Evolutionary conservation across 805 yeast genomes (phyloP).

Genomic region (Saturnispora hagleri): DNA sequence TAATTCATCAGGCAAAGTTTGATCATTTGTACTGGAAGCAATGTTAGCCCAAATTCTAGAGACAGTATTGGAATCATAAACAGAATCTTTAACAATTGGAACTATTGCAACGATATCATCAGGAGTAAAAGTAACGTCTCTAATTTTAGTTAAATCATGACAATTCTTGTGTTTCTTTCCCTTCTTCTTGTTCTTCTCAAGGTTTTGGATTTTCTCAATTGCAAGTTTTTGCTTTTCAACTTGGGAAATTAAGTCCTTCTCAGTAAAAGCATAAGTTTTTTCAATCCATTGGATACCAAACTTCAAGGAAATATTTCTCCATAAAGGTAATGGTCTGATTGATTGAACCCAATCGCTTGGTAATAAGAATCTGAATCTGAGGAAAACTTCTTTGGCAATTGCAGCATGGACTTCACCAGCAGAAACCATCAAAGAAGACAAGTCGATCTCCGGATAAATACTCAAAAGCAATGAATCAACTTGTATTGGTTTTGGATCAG

Average conservation of each 20-base stretch:
- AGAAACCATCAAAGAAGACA: conserved; percentile 35
- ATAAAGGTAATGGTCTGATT: conserved; percentile 32
- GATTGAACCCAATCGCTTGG: conserved; percentile 38
- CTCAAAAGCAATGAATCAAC: conserved; percentile 34
- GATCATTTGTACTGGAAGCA: conserved; percentile 24
- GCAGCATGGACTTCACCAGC: conserved; percentile 35
- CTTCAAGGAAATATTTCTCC: conserved; percentile 66
- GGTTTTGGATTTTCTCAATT: conserved; percentile 21
- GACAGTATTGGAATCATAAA: conserved; percentile 55
- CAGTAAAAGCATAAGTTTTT: conserved; percentile 39
- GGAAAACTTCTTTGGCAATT: conserved; percentile 43
- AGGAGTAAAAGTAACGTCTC: conserved; percentile 38
- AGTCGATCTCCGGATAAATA: conserved; percentile 35
- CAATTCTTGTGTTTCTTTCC: conserved; percentile 16
- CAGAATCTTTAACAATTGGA: conserved; percentile 69
- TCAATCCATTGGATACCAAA: conserved; percentile 82
- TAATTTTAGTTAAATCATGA: conserved; percentile 1
- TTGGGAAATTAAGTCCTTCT: conserved; percentile 30
- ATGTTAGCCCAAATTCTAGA: conserved; percentile 62
- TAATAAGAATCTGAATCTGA: conserved; percentile 57
- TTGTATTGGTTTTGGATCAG: conserved; percentile 30
- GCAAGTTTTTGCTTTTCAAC: conserved; percentile 17
- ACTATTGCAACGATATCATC: conserved; percentile 60
- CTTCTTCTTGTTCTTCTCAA: conserved; percentile 23
- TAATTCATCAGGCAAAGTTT: conserved; percentile 34